Evolutionary conservation across 257 asterid species (phyloP).

Genomic region (Nicotiana tabacum): DNA sequence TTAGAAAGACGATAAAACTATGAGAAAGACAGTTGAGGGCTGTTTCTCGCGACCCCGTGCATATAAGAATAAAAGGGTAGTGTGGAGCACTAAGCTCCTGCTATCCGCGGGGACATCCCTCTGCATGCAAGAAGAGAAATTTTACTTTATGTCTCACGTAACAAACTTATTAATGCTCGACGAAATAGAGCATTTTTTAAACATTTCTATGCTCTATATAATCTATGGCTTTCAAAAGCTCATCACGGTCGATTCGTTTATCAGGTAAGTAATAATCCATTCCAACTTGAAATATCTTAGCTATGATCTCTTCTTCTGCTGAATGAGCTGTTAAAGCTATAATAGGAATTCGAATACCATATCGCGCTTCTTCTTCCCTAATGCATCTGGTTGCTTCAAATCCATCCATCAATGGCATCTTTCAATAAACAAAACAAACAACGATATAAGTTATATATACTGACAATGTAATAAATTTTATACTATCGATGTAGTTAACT

Average conservation of each 20-base stretch:
- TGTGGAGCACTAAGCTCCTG: too few species aligned
- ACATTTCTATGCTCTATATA: neutral
- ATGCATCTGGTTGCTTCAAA: conserved; percentile 55
- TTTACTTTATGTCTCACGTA: neutral
- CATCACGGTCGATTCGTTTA: conserved; percentile 2
- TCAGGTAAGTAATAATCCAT: conserved; percentile 43
- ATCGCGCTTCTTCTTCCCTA: conserved; percentile 44
- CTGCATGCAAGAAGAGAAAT: neutral
- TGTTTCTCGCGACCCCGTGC: neutral
- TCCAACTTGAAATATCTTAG: conserved; percentile 53
- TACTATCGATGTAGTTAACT: neutral
- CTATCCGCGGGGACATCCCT: too few species aligned
- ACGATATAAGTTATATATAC: neutral
- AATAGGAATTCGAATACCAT: conserved; percentile 46
- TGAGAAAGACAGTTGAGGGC: too few species aligned
- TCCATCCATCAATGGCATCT: conserved; percentile 85
- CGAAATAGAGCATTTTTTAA: neutral
- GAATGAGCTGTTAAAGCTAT: conserved; percentile 68
- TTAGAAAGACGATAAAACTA: neutral
- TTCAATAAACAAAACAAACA: neutral
- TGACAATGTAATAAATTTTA: neutral
- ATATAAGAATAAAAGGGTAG: too few species aligned
- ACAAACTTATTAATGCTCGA: neutral
- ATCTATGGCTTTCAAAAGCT: conserved; percentile 28
- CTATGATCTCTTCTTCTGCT: conserved; percentile 30